Evolutionary conservation across 352 stramenopile species (phyloP).

Genomic region (Globisporangium recalcitrans): DNA sequence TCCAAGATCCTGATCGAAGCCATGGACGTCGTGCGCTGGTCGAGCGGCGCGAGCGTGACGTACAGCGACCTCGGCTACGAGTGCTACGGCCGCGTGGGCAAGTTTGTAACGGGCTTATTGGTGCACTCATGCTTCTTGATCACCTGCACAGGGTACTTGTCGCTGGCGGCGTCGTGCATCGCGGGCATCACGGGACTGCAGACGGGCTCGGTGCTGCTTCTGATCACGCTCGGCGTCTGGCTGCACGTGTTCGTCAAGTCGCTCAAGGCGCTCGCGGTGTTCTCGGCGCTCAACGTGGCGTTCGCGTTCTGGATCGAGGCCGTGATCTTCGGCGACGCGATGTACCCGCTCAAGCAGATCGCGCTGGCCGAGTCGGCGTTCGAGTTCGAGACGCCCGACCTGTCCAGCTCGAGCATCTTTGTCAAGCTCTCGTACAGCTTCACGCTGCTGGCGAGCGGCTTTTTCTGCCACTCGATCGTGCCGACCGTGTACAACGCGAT

Average conservation of each 20-base stretch:
- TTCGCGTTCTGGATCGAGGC: slow-evolving; percentile 76
- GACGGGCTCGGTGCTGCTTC: slow-evolving; percentile 46
- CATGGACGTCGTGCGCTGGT: slow-evolving; percentile 69
- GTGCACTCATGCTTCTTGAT: slow-evolving; percentile 60
- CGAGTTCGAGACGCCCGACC: slow-evolving; percentile 59
- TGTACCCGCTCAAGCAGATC: slow-evolving; percentile 80
- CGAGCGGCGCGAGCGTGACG: slow-evolving; percentile 49
- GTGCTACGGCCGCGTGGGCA: slow-evolving; percentile 50
- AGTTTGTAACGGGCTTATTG: slow-evolving; percentile 33
- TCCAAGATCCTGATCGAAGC: slow-evolving; percentile 60
- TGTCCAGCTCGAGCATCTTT: slow-evolving; percentile 41
- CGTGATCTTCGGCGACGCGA: slow-evolving; percentile 77
- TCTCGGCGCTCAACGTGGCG: slow-evolving; percentile 75
- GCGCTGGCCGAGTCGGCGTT: slow-evolving; percentile 53
- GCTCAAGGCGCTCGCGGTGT: slow-evolving; percentile 43
- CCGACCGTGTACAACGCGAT: slow-evolving; percentile 78
- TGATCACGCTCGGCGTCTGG: slow-evolving; percentile 50
- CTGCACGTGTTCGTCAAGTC: slow-evolving; percentile 65
- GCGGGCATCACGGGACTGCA: slow-evolving; percentile 51
- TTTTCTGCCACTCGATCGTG: slow-evolving; percentile 68
- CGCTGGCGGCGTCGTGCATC: slow-evolving; percentile 52
- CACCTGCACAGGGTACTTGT: slow-evolving; percentile 53
- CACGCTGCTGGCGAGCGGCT: slow-evolving; percentile 50
- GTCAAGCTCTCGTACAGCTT: slow-evolving; percentile 75
- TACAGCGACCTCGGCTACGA: slow-evolving; percentile 67